phyloP scores from a whole-genome alignment of 2,329 filamentous ascomycete genomes.

The Aspergillus clavatus region DNA sequence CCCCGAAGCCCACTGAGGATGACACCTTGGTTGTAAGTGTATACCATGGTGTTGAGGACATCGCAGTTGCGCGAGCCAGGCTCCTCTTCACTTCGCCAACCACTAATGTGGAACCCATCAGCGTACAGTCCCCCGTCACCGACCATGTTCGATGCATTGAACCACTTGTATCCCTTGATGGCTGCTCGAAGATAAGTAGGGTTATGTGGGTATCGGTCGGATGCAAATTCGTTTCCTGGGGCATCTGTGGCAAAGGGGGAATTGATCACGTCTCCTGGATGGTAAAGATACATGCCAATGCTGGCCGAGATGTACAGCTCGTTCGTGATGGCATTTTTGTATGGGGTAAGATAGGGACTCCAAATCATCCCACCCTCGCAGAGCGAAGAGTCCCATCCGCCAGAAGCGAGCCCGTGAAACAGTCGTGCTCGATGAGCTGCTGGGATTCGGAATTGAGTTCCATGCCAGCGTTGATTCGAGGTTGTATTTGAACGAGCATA shows the following conservation, averaged over 20 bases:
- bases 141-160: slow-evolving; percentile 73
- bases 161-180: slow-evolving; percentile 74
- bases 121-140: slow-evolving; percentile 69
- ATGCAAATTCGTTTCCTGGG: slow-evolving; percentile 21
- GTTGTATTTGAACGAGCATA: slow-evolving; percentile 39
- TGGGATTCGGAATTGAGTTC: slow-evolving; percentile 65
- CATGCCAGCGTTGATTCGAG: slow-evolving; percentile 59
- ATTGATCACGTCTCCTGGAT: slow-evolving; percentile 71
- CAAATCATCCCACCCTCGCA: slow-evolving; percentile 88
- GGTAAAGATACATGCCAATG: slow-evolving; percentile 83
- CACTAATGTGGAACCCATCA: slow-evolving; percentile 82
- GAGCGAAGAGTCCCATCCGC: slow-evolving; percentile 75
- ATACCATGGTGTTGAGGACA: slow-evolving; percentile 78
- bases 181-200: slow-evolving; percentile 67
- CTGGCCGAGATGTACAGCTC: slow-evolving; percentile 82
- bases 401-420: slow-evolving; percentile 76
- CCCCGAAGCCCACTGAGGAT: slow-evolving; percentile 75
- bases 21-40: slow-evolving; percentile 94
- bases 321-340: slow-evolving; percentile 97
- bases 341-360: slow-evolving; percentile 74
- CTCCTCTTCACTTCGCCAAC: slow-evolving; percentile 52
- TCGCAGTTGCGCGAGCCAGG: slow-evolving; percentile 71
- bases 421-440: slow-evolving; percentile 79
- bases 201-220: slow-evolving; percentile 46
- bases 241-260: slow-evolving; percentile 56